phyloP scores from a whole-genome alignment of 352 stramenopile genomes.

The Phytopythium ostracodes region DNA sequence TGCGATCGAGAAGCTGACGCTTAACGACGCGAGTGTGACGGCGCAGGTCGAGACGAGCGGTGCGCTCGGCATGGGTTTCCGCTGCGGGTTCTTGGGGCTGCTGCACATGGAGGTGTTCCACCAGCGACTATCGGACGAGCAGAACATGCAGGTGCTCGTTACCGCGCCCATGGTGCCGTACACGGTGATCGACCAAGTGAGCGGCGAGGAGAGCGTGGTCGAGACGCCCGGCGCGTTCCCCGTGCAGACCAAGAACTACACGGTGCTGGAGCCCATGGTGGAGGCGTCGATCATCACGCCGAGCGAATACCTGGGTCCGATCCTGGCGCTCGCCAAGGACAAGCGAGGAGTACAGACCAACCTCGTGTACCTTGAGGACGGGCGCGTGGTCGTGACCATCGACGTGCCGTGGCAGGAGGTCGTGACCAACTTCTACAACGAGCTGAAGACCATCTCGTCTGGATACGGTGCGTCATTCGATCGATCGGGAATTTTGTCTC shows the following conservation, averaged over 20 bases:
- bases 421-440: constrained; percentile 99
- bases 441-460: constrained; percentile 94
- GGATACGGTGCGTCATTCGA: constrained; percentile 85
- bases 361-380: constrained; percentile 94
- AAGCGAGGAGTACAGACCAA: constrained; percentile 90
- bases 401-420: constrained; percentile 98
- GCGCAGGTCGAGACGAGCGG: constrained; percentile 95
- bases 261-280: constrained; percentile 95
- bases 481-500: background rate
- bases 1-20: constrained; percentile 93
- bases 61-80: constrained; percentile 93
- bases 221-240: constrained; percentile 80
- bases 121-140: constrained; percentile 97
- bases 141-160: constrained; percentile 96
- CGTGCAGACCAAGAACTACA: constrained; percentile 82
- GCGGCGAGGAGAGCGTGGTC: constrained; percentile 36
- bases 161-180: constrained; percentile 99
- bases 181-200: constrained; percentile 68
- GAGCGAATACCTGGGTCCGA: constrained; percentile 91
- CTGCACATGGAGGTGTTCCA: constrained; percentile 99
- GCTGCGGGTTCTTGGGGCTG: constrained; percentile 96
- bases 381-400: constrained; percentile 92
- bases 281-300: constrained; percentile 96
- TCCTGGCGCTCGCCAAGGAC: constrained; percentile 94
- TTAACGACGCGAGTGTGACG: constrained; percentile 97